Evolutionary conservation across 805 yeast species (phyloP).

Genomic region (Komagataella phaffii): DNA sequence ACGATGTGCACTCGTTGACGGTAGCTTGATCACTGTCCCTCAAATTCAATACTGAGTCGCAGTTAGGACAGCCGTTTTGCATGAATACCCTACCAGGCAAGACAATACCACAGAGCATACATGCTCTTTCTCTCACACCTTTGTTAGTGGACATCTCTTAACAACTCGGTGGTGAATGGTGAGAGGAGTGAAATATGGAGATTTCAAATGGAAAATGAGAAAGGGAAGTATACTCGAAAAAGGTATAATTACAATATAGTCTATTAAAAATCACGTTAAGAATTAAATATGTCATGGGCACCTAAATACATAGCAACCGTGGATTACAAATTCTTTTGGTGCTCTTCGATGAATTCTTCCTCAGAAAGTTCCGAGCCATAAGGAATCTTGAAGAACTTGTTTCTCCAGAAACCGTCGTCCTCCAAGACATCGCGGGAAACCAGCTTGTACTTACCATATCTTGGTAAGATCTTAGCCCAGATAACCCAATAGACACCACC

Average conservation of each 20-base stretch:
- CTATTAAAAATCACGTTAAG: background rate
- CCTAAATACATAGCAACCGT: background rate
- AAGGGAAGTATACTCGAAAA: background rate
- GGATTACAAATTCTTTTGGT: background rate
- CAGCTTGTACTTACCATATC: conserved; percentile 35
- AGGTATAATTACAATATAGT: background rate
- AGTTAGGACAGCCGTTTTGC: conserved; percentile 88
- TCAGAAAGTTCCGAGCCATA: background rate
- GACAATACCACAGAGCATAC: conserved; percentile 92
- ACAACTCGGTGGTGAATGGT: background rate
- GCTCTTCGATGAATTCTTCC: background rate
- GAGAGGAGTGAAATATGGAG: background rate
- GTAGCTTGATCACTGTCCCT: conserved; percentile 68
- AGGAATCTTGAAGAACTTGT: conserved; percentile 30
- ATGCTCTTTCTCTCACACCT: conserved; percentile 49
- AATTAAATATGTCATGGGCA: too few species aligned
- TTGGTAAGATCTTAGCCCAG: conserved; percentile 50
- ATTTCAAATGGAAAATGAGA: background rate
- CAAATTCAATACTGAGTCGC: conserved; percentile 76
- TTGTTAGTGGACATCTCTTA: background rate
- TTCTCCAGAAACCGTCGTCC: conserved; percentile 64
- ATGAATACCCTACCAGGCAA: conserved; percentile 71
- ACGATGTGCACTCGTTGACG: conserved; percentile 87
- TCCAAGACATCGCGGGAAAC: conserved; percentile 37
- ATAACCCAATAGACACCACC: conserved; percentile 57